These are phyloP conservation scores for Morella rubra DNA, from an alignment of 306 rosid species.

Conservation along the genomic window DNA sequence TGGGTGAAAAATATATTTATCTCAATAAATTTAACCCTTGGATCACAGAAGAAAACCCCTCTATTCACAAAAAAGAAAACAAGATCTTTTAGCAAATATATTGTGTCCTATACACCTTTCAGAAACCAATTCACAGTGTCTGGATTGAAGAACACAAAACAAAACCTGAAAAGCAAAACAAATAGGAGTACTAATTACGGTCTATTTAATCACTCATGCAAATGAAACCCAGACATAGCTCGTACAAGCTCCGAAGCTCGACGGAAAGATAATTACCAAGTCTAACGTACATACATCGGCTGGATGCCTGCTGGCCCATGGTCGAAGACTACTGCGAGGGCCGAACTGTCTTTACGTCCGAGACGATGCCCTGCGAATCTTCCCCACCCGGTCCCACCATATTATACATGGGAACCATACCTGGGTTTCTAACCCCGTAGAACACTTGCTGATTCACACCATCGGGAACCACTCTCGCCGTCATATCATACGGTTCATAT, in stretches of 20 bases:
- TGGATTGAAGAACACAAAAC: too few relatives aligned
- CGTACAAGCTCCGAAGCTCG: neutral
- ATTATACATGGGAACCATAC: conserved; percentile 20
- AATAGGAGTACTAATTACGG: too few relatives aligned
- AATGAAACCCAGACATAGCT: too few relatives aligned
- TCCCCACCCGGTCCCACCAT: conserved; percentile 45
- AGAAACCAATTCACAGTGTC: neutral
- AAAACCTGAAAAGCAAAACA: neutral
- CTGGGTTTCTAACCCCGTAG: conserved; percentile 52
- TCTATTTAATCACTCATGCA: neutral
- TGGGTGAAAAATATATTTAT: too few relatives aligned
- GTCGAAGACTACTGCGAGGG: conserved; percentile 34
- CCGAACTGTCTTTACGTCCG: conserved; percentile 47
- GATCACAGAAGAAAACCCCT: too few relatives aligned
- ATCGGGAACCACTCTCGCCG: conserved; percentile 32
- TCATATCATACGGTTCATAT: conserved; percentile 44
- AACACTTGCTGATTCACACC: conserved; percentile 52
- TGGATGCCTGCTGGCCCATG: neutral
- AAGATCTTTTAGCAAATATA: too few relatives aligned
- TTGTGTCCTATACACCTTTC: neutral
- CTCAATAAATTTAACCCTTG: too few relatives aligned
- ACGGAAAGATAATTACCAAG: too few relatives aligned
- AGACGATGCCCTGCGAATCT: conserved; percentile 49
- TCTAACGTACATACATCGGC: too few relatives aligned
- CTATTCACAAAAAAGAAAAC: too few relatives aligned